Evolutionary conservation across 2,329 filamentous ascomycete species (phyloP).

Genomic region (Penicillium aurantiogriseum): DNA sequence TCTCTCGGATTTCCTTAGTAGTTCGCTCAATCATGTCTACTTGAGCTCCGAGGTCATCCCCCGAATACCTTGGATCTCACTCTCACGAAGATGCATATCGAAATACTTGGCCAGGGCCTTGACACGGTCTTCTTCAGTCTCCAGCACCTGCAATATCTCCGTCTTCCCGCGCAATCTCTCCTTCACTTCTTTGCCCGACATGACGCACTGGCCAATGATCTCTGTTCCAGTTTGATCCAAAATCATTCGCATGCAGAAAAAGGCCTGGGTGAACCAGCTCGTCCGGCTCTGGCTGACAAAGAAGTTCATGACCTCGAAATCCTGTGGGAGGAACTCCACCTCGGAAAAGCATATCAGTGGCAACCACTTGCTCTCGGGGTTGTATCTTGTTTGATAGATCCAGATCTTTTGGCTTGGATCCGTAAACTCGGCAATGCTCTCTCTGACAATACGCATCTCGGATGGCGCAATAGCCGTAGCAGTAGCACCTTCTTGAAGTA

Average conservation of each 20-base stretch:
- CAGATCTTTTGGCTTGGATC: constrained; percentile 52
- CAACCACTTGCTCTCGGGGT: constrained; percentile 53
- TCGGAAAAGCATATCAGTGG: constrained; percentile 66
- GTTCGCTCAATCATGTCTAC: constrained; percentile 15
- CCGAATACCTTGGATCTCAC: constrained; percentile 53
- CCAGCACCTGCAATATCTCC: constrained; percentile 47
- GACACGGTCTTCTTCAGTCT: constrained; percentile 56
- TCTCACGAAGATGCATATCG: constrained; percentile 51
- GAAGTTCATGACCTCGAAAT: constrained; percentile 63
- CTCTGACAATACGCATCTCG: constrained; percentile 55
- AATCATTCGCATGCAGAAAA: constrained; percentile 58
- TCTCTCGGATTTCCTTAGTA: constrained; percentile 7
- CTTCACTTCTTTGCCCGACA: constrained; percentile 55
- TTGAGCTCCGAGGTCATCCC: constrained; percentile 51
- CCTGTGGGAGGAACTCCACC: constrained; percentile 60
- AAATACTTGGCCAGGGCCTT: constrained; percentile 53
- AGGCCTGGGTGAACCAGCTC: constrained; percentile 55
- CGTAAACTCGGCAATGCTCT: constrained; percentile 48
- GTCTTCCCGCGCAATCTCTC: constrained; percentile 53
- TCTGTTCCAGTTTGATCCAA: constrained; percentile 47
- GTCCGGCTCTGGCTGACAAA: constrained; percentile 51
- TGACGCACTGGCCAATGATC: constrained; percentile 54
- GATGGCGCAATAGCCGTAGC: constrained; percentile 53
- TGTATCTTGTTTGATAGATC: constrained; percentile 62
- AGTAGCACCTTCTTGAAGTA: constrained; percentile 46